phyloP scores from a whole-genome alignment of 345 rosid species.

The Pistacia vera region DNA sequence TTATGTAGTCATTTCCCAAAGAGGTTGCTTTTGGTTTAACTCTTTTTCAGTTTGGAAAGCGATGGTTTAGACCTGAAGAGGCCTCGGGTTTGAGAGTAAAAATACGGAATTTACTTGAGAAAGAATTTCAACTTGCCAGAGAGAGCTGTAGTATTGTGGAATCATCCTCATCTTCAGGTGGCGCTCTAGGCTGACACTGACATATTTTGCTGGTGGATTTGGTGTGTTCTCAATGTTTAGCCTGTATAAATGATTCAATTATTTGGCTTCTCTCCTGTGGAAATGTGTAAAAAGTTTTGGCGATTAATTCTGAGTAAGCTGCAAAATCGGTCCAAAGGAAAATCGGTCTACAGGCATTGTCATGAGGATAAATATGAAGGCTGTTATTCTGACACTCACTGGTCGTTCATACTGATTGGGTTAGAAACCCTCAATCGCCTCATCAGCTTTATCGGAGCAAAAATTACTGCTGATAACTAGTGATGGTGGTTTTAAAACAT shows the following conservation, averaged over 20 bases:
- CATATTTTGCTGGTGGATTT: slow-evolving; percentile 3
- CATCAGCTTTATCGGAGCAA: not conserved
- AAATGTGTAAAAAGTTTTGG: not conserved
- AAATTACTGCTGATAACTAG: not conserved
- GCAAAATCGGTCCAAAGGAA: not conserved
- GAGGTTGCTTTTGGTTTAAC: not conserved
- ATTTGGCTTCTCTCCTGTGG: not conserved
- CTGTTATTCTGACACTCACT: not conserved
- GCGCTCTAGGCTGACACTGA: slow-evolving; percentile 27
- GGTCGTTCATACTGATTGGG: slow-evolving; percentile 2
- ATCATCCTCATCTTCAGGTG: slow-evolving; percentile 19
- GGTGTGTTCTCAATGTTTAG: slow-evolving; percentile 19
- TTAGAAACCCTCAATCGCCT: not conserved
- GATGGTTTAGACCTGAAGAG: slow-evolving; percentile 86
- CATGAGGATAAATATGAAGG: not conserved
- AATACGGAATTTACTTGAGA: slow-evolving; percentile 54
- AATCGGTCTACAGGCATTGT: slow-evolving; percentile 2
- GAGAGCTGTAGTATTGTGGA: slow-evolving; percentile 5
- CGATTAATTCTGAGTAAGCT: slow-evolving; percentile 3
- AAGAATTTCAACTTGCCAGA: slow-evolving; percentile 45
- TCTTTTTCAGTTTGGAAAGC: slow-evolving; percentile 68
- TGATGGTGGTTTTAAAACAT: not conserved
- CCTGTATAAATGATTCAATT: not conserved
- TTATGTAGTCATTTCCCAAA: not conserved
- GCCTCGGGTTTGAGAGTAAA: slow-evolving; percentile 78